Conservation (phyloP, 148 eudicot genomes). For the Silene uniflora region DNA sequence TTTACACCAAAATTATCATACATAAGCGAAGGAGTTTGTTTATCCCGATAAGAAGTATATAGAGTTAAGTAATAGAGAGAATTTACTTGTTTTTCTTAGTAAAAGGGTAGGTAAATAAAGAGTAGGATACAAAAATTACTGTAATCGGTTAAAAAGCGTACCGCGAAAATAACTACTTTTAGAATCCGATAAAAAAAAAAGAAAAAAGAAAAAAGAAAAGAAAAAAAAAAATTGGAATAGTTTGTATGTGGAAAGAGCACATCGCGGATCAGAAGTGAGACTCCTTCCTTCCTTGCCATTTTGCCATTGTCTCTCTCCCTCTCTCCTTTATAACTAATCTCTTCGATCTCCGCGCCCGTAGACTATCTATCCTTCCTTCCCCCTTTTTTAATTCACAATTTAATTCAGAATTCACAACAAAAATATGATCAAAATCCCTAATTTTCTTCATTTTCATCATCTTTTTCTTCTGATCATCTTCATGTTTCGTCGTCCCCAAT, state of each 20-base stretch:
- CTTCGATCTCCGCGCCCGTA: constrained; percentile 34
- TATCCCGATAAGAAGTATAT: too few relatives aligned
- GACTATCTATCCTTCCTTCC: background rate
- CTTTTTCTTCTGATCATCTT: background rate
- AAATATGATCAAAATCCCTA: constrained; percentile 13
- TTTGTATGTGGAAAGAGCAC: constrained; percentile 27
- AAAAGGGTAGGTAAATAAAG: too few relatives aligned
- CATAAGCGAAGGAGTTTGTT: too few relatives aligned
- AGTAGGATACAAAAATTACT: too few relatives aligned
- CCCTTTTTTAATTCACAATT: background rate
- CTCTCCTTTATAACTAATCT: constrained; percentile 17
- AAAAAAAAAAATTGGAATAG: background rate
- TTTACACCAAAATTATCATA: too few relatives aligned
- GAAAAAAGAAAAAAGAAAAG: too few relatives aligned
- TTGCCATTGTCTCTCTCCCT: background rate
- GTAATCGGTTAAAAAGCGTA: constrained; percentile 31
- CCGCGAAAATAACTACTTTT: background rate
- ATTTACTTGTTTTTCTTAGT: too few relatives aligned
- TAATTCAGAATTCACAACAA: background rate
- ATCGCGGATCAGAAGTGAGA: constrained; percentile 43
- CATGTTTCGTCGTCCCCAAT: background rate
- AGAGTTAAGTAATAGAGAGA: too few relatives aligned
- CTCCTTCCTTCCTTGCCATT: constrained; percentile 1
- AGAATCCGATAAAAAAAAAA: too few relatives aligned
- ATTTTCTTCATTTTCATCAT: background rate